Evolutionary conservation across 257 asterid species (phyloP), one percentile per base, ranked within the genome.

Genomic region (Schizonepeta tenuifolia): DNA sequence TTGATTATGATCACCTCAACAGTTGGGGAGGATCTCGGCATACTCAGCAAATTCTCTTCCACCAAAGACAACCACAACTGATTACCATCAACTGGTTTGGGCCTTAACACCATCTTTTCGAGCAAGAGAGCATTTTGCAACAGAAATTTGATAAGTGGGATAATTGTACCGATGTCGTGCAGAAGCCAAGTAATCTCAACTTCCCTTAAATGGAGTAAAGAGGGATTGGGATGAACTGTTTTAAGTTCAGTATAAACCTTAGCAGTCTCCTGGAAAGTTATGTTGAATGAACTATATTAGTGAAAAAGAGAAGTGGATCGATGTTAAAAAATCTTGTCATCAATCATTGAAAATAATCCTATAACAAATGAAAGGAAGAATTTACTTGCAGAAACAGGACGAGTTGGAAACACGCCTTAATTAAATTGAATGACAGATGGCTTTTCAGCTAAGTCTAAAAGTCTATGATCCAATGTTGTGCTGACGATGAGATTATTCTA

Each of bases 21-120:
- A 21, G 60, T 54, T 0, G 60, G 35, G 15, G 63, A 57, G 9
- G 63, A 26, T 24, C 40, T 57, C 1, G 63, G 63, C 10, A 57
- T 57, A 6, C 11, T 57, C 0, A 26, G 40, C 41, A 57, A 0
- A 17, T 57, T 57, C 11, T 57, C 18, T 57, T 26, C 40, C 1
- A 4, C 20, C 63, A 1, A 28, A 57, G 7, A 13, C 20, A 26
- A 5, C 36, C 17, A 14, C 63, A 0, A 3, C 4, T 0, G 18
- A 9, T 12, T 2, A 28, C 4, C 18, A 1, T 0, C 0, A 31
- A 5, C 1, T 5, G 5, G 1, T 0, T 2, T 26, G 14, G 5
- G 20, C 43, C 64, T 7, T 4, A 57, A 0, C 18, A 57, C 64
- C 21, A 57, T 13, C 41, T 57, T 28, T 28, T 57, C 64, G 9